A percentile compares a stretch with the other conserved stretches of the same genome.
These are phyloP conservation scores for Aspergillus transmontanensis DNA, from an alignment of 2,329 filamentous ascomycete species.

Conservation along the genomic window DNA sequence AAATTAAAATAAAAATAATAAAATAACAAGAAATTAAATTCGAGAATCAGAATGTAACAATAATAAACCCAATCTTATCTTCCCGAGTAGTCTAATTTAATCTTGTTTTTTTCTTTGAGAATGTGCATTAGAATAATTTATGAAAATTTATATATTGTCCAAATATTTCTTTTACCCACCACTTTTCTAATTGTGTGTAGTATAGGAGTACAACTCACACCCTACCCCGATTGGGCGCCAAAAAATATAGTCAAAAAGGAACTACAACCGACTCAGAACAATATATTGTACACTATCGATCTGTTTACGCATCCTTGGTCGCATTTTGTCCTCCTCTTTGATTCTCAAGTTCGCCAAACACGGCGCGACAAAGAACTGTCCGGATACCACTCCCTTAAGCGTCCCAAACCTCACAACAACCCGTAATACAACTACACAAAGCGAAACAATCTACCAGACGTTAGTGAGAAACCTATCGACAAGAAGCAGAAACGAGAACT, in stretches of 20 bases:
- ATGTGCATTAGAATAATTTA: neutral
- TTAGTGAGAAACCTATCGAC: neutral
- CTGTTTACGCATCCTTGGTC: slow-evolving; percentile 22
- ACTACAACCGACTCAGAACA: neutral
- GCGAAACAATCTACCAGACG: neutral
- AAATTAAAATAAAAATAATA: neutral
- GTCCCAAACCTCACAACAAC: slow-evolving; percentile 55
- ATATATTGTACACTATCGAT: slow-evolving; percentile 10
- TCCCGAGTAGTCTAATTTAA: slow-evolving; percentile 2
- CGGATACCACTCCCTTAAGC: slow-evolving; percentile 49
- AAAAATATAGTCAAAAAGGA: neutral
- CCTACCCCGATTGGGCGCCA: neutral
- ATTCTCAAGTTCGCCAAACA: slow-evolving; percentile 48
- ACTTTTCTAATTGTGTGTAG: no score
- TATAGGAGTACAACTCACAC: no score
- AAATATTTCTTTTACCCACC: neutral
- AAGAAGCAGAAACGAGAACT: slow-evolving; percentile 9
- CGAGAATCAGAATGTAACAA: slow-evolving; percentile 5
- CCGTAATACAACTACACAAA: slow-evolving; percentile 11
- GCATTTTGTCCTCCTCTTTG: slow-evolving; percentile 13
- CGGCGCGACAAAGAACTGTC: slow-evolving; percentile 57
- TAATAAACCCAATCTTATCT: slow-evolving; percentile 8
- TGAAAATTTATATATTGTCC: neutral
- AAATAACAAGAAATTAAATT: slow-evolving; percentile 9
- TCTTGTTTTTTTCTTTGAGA: neutral